Evolutionary conservation across 352 stramenopile genomes (phyloP).

Genomic region (Phytophthora rubi): DNA sequence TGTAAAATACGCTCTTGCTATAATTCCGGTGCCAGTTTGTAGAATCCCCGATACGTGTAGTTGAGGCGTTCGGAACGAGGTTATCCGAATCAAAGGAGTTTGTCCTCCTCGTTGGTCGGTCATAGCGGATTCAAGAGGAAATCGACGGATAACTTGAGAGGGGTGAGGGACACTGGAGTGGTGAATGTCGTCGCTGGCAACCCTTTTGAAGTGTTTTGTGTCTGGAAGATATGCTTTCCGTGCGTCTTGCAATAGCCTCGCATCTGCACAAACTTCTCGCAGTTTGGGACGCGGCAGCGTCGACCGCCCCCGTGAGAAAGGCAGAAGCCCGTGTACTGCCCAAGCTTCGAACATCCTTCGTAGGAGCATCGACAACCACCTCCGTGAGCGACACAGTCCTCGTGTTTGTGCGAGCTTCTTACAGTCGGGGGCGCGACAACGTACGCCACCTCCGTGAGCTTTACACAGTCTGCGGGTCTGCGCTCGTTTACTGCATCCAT

Average conservation of each 20-base stretch:
- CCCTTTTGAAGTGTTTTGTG: not conserved
- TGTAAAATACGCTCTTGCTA: too few relatives aligned
- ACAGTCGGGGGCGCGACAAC: conserved; percentile 64
- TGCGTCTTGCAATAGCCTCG: conserved; percentile 79
- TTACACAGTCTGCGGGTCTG: conserved; percentile 77
- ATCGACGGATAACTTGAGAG: conserved; percentile 9
- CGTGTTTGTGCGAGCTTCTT: conserved; percentile 78
- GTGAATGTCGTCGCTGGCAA: not conserved
- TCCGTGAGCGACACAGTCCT: conserved; percentile 72
- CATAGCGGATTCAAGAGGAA: conserved; percentile 19
- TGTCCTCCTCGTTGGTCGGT: not conserved
- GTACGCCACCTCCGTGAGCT: conserved; percentile 77
- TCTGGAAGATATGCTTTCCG: conserved; percentile 37
- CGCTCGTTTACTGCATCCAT: conserved; percentile 69
- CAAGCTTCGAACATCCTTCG: conserved; percentile 64
- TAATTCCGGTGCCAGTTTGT: not conserved
- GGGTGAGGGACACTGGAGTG: not conserved
- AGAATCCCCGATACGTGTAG: not conserved
- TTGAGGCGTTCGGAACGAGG: not conserved
- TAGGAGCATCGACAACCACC: conserved; percentile 66
- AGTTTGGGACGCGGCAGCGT: conserved; percentile 61
- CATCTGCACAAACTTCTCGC: conserved; percentile 78
- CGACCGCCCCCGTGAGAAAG: conserved; percentile 72
- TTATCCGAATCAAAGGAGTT: too few relatives aligned
- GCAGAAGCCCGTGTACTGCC: conserved; percentile 73